Conservation (phyloP, 2,329 filamentous ascomycete species). For the Shiraia sp. region DNA sequence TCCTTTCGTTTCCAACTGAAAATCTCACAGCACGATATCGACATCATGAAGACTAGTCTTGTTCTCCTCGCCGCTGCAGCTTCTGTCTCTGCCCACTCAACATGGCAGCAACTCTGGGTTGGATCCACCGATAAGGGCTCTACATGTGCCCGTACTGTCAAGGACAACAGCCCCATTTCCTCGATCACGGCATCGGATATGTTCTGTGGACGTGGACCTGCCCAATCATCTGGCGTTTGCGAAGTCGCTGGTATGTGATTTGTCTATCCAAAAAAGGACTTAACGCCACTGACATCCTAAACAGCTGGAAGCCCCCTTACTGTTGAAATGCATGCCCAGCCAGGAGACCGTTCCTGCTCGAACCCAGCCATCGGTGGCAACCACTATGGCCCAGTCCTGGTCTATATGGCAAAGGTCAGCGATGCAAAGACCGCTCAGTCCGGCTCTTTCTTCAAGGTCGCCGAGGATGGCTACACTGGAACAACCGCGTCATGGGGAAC, state of each 20-base stretch:
- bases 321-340: conserved; percentile 45
- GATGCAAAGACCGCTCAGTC: conserved; percentile 38
- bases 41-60: conserved; percentile 38
- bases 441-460: conserved; percentile 44
- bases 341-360: conserved; percentile 34
- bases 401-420: conserved; percentile 45
- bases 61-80: conserved; percentile 38
- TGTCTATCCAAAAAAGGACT: neutral
- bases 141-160: conserved; percentile 37
- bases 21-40: conserved; percentile 1
- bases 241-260: conserved; percentile 37
- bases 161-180: conserved; percentile 41
- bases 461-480: conserved; percentile 42
- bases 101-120: conserved; percentile 46
- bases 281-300: conserved; percentile 15
- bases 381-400: conserved; percentile 44
- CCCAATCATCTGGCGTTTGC: conserved; percentile 29
- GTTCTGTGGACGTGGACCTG: conserved; percentile 42
- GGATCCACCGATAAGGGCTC: conserved; percentile 36
- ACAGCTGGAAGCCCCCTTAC: conserved; percentile 39
- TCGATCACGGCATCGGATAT: conserved; percentile 36
- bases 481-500: conserved; percentile 43
- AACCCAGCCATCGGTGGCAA: conserved; percentile 43
- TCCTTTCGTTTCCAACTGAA: conserved; percentile 9
- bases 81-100: conserved; percentile 43